These are phyloP conservation scores for Xerophyta viscosa DNA, from an alignment of 106 monocot genomes.

Conservation along the genomic window DNA sequence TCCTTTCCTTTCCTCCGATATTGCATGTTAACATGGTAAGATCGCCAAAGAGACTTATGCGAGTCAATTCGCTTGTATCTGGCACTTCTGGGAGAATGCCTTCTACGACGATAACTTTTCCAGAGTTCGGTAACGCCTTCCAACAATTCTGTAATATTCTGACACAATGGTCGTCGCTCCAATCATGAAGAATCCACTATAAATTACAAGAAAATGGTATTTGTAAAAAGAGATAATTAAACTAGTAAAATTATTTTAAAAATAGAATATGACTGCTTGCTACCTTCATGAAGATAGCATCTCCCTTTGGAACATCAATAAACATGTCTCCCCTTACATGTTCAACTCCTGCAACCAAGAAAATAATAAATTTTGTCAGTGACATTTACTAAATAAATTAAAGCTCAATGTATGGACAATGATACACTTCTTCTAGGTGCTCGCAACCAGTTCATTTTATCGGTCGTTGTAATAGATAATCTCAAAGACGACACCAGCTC, in stretches of 20 bases:
- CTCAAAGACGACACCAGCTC: too few relatives aligned
- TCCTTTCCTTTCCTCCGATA: constrained; percentile 21
- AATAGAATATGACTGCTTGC: too few relatives aligned
- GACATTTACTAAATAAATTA: too few relatives aligned
- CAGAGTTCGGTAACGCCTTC: constrained; percentile 16
- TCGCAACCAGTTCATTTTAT: too few relatives aligned
- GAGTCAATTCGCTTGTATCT: neutral
- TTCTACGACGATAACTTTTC: constrained; percentile 16
- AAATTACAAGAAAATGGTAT: too few relatives aligned
- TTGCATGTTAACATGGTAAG: constrained; percentile 9
- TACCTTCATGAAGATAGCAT: constrained; percentile 58
- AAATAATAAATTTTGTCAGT: too few relatives aligned
- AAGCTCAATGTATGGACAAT: too few relatives aligned
- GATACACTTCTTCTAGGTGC: too few relatives aligned
- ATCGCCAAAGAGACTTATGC: neutral
- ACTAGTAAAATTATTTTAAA: too few relatives aligned
- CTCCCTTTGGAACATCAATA: constrained; percentile 34
- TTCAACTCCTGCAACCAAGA: constrained; percentile 6
- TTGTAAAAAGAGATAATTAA: too few relatives aligned
- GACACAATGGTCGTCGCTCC: constrained; percentile 21
- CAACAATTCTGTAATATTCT: constrained; percentile 23
- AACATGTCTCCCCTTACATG: constrained; percentile 54
- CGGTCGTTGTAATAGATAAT: too few relatives aligned
- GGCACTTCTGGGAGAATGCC: constrained; percentile 11
- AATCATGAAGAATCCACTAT: constrained; percentile 28